Conservation (phyloP, 257 asterid species). For the Petunia secreta region DNA sequence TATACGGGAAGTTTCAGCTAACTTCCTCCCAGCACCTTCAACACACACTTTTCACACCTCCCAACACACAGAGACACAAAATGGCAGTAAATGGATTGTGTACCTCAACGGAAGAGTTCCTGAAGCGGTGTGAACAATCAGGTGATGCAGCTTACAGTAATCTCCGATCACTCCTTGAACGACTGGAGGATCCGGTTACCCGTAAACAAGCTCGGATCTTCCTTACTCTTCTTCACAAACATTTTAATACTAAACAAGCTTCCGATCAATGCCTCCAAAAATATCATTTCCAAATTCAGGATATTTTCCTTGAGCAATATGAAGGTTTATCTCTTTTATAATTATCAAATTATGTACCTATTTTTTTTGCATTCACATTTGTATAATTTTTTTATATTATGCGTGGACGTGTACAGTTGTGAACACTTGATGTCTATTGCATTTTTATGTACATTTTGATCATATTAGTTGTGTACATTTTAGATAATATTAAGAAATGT, state of each 20-base stretch:
- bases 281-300: conserved; percentile 84
- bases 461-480: background rate
- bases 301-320: conserved; percentile 69
- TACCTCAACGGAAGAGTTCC: conserved; percentile 71
- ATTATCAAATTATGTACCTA: conserved; percentile 8
- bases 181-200: conserved; percentile 82
- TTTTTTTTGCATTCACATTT: background rate
- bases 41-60: background rate
- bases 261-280: conserved; percentile 68
- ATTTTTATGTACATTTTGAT: background rate
- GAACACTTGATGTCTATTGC: background rate
- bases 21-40: background rate
- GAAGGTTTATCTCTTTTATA: conserved; percentile 61
- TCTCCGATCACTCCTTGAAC: conserved; percentile 82
- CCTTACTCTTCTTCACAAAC: conserved; percentile 75
- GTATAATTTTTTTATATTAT: background rate
- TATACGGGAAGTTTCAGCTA: background rate
- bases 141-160: conserved; percentile 93
- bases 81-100: conserved; percentile 37
- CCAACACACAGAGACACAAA: background rate
- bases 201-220: conserved; percentile 84
- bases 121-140: conserved; percentile 70
- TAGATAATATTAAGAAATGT: no score
- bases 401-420: background rate
- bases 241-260: conserved; percentile 55